Evolutionary conservation across 768 basidiomycete species (phyloP).

Genomic region (Dictyophora rubrovolvata): DNA sequence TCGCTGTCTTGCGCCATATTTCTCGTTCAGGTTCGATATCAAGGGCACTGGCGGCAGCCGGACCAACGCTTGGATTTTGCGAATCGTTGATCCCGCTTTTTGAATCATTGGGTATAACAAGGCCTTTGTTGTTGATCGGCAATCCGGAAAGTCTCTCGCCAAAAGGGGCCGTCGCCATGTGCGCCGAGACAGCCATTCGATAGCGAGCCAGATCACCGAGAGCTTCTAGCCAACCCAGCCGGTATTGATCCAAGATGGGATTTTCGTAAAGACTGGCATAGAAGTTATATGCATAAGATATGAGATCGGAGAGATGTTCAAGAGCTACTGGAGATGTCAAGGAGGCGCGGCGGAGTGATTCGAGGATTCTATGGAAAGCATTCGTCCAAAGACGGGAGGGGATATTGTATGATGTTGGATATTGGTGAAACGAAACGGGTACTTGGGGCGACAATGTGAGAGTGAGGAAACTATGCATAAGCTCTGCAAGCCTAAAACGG

Average conservation of each 20-base stretch:
- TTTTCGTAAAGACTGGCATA: conserved; percentile 88
- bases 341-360: conserved; percentile 80
- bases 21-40: conserved; percentile 89
- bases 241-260: conserved; percentile 55
- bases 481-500: conserved; percentile 70
- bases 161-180: conserved; percentile 46
- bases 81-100: conserved; percentile 54
- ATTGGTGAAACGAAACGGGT: conserved; percentile 78
- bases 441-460: conserved; percentile 80
- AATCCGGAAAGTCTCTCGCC: conserved; percentile 16
- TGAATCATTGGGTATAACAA: conserved; percentile 26
- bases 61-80: conserved; percentile 69
- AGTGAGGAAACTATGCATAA: conserved; percentile 79
- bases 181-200: conserved; percentile 87
- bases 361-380: conserved; percentile 83
- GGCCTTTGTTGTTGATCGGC: conserved; percentile 13
- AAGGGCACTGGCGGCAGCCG: conserved; percentile 69
- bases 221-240: conserved; percentile 87
- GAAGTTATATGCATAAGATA: conserved; percentile 90
- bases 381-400: conserved; percentile 88
- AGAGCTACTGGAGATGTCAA: conserved; percentile 58
- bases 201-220: conserved; percentile 94
- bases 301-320: conserved; percentile 89
- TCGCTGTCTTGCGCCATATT: conserved; percentile 79
- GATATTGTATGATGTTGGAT: conserved; percentile 93